A percentile compares a stretch with the other conserved stretches of the same genome.
Evolutionary conservation across 805 yeast species (phyloP).

Genomic region (Limtongia smithiae): DNA sequence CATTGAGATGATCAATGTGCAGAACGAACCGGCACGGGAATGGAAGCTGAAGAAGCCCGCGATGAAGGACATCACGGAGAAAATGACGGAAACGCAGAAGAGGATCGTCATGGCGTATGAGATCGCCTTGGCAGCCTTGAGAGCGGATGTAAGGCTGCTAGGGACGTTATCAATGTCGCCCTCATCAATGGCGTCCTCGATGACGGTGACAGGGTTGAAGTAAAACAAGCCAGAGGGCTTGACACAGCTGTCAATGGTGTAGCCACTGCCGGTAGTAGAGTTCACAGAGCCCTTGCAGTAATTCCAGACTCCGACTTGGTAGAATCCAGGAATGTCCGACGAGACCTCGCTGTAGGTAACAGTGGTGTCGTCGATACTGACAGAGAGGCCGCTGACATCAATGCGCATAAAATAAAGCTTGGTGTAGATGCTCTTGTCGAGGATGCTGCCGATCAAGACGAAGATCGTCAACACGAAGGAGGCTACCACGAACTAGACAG

Average conservation of each 20-base stretch:
- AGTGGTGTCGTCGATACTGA: constrained; percentile 28
- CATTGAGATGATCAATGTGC: constrained; percentile 46
- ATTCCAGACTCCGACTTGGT: constrained; percentile 61
- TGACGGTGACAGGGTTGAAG: constrained; percentile 50
- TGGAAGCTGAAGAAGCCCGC: constrained; percentile 46
- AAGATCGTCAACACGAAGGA: constrained; percentile 48
- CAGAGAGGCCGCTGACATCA: constrained; percentile 40
- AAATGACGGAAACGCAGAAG: constrained; percentile 48
- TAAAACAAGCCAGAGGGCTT: constrained; percentile 53
- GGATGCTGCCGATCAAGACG: constrained; percentile 52
- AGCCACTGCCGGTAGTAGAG: constrained; percentile 33
- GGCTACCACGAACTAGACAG: constrained; percentile 38
- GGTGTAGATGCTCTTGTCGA: constrained; percentile 43
- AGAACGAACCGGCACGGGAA: constrained; percentile 45
- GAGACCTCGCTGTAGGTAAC: constrained; percentile 27
- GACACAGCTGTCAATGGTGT: constrained; percentile 49
- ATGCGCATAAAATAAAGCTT: constrained; percentile 49
- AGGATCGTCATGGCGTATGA: constrained; percentile 59
- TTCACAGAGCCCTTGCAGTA: constrained; percentile 50
- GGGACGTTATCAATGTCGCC: constrained; percentile 30
- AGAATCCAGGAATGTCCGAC: constrained; percentile 46
- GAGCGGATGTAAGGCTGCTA: constrained; percentile 52
- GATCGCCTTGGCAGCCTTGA: constrained; percentile 47
- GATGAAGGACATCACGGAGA: constrained; percentile 41
- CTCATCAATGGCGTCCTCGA: constrained; percentile 31